phyloP scores from a whole-genome alignment of 75 land plant species.

The Ceratopteris richardii region DNA sequence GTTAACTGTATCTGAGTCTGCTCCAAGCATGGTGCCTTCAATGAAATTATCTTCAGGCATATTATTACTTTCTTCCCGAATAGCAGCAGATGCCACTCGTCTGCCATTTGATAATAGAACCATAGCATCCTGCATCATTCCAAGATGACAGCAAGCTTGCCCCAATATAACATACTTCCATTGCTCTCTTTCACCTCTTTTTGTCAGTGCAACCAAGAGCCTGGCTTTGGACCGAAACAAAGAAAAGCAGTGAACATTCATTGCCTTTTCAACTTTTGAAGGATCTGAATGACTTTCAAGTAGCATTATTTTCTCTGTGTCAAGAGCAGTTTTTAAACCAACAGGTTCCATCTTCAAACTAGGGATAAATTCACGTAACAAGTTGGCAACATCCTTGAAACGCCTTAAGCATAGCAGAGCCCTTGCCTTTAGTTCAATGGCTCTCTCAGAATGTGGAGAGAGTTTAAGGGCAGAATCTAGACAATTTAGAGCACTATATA shows the following conservation, averaged over 20 bases:
- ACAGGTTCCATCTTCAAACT: constrained; percentile 20
- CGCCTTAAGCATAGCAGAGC: constrained; percentile 46
- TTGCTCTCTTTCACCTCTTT: constrained; percentile 2
- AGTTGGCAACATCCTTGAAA: constrained; percentile 66
- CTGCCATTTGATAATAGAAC: constrained; percentile 64
- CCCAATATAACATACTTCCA: constrained; percentile 5
- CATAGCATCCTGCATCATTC: constrained; percentile 78
- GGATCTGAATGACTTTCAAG: not conserved
- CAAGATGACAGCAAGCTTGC: constrained; percentile 68
- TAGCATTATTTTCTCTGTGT: constrained; percentile 3
- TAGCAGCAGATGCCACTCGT: constrained; percentile 54
- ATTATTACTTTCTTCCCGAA: constrained; percentile 49
- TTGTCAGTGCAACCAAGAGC: not conserved
- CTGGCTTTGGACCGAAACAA: not conserved
- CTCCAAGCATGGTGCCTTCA: not conserved
- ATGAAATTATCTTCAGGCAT: constrained; percentile 51
- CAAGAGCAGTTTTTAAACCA: not conserved
- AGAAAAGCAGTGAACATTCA: not conserved
- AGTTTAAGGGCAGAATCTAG: constrained; percentile 61
- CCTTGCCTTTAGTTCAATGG: constrained; percentile 65
- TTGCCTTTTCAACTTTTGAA: not conserved
- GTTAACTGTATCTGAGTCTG: constrained; percentile 35
- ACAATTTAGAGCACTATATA: constrained; percentile 35
- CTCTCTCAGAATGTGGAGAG: constrained; percentile 46
- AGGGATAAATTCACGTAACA: constrained; percentile 72